phyloP scores from a whole-genome alignment of 345 rosid genomes.

The Geranium rotundifolium region DNA sequence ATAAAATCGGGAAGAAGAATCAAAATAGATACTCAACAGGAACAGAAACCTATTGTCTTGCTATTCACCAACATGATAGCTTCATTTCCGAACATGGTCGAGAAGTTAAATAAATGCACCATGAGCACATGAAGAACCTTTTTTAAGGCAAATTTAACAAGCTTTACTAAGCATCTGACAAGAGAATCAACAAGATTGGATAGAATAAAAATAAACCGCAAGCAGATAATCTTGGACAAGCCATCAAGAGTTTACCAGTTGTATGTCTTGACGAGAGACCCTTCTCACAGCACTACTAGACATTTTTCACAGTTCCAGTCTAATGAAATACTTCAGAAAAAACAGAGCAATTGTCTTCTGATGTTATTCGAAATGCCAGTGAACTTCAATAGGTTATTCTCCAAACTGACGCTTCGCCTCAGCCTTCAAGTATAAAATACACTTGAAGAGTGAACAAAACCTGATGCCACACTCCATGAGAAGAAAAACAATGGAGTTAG shows the following conservation, averaged over 20 bases:
- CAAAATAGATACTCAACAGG: not conserved
- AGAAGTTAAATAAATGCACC: too few species aligned
- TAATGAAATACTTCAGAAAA: not conserved
- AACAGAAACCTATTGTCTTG: not conserved
- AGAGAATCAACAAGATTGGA: not conserved
- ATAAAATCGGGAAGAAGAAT: not conserved
- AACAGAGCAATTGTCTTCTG: not conserved
- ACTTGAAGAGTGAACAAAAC: not conserved
- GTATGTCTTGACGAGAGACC: constrained; percentile 83
- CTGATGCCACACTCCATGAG: not conserved
- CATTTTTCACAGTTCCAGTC: constrained; percentile 28
- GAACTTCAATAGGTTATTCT: not conserved
- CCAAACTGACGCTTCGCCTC: not conserved
- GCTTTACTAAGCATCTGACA: too few species aligned
- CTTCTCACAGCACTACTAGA: constrained; percentile 65
- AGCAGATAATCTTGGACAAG: not conserved
- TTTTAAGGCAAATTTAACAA: too few species aligned
- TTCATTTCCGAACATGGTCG: too few species aligned
- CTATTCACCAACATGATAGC: too few species aligned
- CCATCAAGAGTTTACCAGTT: constrained; percentile 37
- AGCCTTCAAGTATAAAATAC: not conserved
- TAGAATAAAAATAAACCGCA: not conserved
- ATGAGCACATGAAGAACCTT: too few species aligned
- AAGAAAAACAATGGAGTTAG: not conserved
- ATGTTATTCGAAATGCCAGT: not conserved